These are phyloP conservation scores for Backusella circina DNA, from an alignment of 192 early-diverging fungal genomes.

Conservation along the genomic window DNA sequence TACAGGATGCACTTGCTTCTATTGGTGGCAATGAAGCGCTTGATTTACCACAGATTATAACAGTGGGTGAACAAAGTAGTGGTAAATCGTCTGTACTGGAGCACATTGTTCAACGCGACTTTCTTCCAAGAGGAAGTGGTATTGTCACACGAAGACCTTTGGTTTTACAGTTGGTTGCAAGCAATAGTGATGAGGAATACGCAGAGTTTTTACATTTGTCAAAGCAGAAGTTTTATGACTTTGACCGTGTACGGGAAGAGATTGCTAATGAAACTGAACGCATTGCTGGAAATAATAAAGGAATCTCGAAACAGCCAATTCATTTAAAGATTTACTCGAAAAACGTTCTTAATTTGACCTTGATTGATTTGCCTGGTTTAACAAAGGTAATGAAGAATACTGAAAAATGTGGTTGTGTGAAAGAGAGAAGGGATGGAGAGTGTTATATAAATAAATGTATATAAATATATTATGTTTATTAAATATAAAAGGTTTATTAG, in stretches of 20 bases:
- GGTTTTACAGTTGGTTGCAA: slow-evolving; percentile 72
- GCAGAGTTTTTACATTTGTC: slow-evolving; percentile 73
- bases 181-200: slow-evolving; percentile 34
- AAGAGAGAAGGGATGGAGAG: neutral
- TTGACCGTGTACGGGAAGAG: slow-evolving; percentile 69
- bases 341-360: slow-evolving; percentile 72
- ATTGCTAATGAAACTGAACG: slow-evolving; percentile 79
- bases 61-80: slow-evolving; percentile 77
- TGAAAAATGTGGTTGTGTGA: no score
- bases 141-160: slow-evolving; percentile 79
- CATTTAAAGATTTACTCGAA: slow-evolving; percentile 75
- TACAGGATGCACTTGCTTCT: slow-evolving; percentile 76
- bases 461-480: neutral
- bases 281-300: slow-evolving; percentile 74
- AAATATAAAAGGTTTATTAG: neutral
- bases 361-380: slow-evolving; percentile 78
- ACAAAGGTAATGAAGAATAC: slow-evolving; percentile 58
- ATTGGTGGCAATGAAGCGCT: slow-evolving; percentile 62
- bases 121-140: slow-evolving; percentile 87
- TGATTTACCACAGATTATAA: slow-evolving; percentile 79
- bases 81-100: slow-evolving; percentile 98
- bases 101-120: slow-evolving; percentile 94
- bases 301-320: slow-evolving; percentile 70
- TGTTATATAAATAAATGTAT: no score
- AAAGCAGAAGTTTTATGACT: slow-evolving; percentile 69